Evolutionary conservation across 2,329 filamentous ascomycete genomes (phyloP).

Genomic region (Arthrobotrys musiformis): DNA sequence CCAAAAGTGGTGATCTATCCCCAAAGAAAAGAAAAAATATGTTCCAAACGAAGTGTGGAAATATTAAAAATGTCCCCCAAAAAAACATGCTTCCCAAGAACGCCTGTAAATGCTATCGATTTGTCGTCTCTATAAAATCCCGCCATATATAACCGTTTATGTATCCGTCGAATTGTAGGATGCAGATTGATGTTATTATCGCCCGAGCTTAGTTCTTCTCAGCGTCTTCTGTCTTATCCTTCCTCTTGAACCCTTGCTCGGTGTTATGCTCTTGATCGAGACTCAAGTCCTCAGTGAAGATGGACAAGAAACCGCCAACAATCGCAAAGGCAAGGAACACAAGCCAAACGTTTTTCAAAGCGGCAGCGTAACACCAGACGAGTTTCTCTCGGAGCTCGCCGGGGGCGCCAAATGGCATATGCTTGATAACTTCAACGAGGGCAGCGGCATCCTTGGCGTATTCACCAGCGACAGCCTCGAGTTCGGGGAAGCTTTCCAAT

Average conservation of each 20-base stretch:
- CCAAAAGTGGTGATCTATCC: conserved; percentile 14
- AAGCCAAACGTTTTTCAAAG: conserved; percentile 69
- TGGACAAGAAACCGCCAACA: conserved; percentile 67
- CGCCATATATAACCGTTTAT: not conserved
- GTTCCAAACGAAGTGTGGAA: not conserved
- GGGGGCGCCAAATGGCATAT: conserved; percentile 64
- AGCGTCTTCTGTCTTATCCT: conserved; percentile 59
- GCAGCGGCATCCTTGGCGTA: conserved; percentile 71
- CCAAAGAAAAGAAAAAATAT: not conserved
- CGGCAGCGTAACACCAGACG: conserved; percentile 68
- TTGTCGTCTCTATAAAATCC: not conserved
- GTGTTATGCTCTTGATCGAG: conserved; percentile 66
- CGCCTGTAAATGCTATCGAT: conserved; percentile 26
- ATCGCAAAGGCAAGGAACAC: conserved; percentile 69
- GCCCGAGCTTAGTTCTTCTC: conserved; percentile 27
- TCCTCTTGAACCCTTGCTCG: conserved; percentile 65
- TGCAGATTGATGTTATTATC: not conserved
- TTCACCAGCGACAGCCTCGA: conserved; percentile 64
- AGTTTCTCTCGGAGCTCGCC: conserved; percentile 63
- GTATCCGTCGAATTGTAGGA: not conserved
- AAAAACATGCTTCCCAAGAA: conserved; percentile 1
- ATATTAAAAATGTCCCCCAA: not conserved
- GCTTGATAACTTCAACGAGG: conserved; percentile 70
- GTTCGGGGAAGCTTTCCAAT: conserved; percentile 65
- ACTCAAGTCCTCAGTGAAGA: conserved; percentile 67